phyloP scores from a whole-genome alignment of 2,329 filamentous ascomycete genomes.

The Dactylellina parvicollis region DNA sequence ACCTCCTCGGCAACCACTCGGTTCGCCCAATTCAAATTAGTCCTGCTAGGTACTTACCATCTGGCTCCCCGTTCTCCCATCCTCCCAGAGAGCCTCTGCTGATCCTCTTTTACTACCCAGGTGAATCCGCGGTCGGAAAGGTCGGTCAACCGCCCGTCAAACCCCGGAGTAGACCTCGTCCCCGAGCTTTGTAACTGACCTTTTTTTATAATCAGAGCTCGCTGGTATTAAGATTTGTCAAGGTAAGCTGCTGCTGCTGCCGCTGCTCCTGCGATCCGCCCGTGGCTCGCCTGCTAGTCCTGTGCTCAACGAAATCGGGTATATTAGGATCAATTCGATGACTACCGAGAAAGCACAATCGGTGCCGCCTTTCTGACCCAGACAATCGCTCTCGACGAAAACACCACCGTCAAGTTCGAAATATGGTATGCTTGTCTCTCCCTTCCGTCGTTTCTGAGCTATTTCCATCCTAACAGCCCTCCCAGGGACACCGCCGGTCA shows the following conservation, averaged over 20 bases:
- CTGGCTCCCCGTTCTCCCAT: conserved; percentile 12
- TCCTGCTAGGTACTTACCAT: conserved; percentile 78
- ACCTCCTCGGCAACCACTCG: conserved; percentile 79
- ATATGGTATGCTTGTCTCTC: conserved; percentile 72
- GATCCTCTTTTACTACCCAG: conserved; percentile 64
- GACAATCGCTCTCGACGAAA: conserved; percentile 97
- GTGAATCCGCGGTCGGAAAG: conserved; percentile 99
- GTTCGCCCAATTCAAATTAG: conserved; percentile 99
- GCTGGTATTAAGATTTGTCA: conserved; percentile 96
- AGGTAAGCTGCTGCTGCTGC: conserved; percentile 68
- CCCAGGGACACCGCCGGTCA: conserved; percentile 85
- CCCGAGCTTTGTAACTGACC: conserved; percentile 45
- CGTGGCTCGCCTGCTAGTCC: not conserved
- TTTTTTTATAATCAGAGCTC: conserved; percentile 74
- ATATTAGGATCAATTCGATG: conserved; percentile 93
- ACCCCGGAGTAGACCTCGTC: not conserved
- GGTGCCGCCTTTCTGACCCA: conserved; percentile 98
- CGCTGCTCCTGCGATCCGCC: conserved; percentile 1
- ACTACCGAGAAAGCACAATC: conserved; percentile 97
- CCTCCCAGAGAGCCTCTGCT: not conserved
- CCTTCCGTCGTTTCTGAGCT: not conserved
- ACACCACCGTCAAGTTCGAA: conserved; percentile 98
- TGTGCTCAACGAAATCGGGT: conserved; percentile 27
- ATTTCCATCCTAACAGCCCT: conserved; percentile 14
- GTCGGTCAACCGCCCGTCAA: conserved; percentile 63